Conservation (phyloP, 176 grass and related monocot genomes). For the Themeda triandra region DNA sequence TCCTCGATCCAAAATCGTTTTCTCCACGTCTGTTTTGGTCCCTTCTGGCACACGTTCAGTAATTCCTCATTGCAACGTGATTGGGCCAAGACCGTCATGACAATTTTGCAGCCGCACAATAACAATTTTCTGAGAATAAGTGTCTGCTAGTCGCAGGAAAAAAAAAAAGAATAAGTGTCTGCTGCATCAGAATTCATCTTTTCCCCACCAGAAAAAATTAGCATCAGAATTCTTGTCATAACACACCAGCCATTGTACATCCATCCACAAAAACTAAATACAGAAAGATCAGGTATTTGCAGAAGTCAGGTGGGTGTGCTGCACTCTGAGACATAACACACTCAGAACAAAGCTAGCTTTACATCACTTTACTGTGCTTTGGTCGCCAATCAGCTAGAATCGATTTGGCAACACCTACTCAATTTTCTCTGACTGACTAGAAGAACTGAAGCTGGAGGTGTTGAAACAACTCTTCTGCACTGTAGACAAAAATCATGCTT, state of each 20-base stretch:
- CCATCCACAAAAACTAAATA: neutral
- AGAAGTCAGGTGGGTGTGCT: neutral
- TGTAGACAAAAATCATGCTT: neutral
- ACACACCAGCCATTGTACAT: neutral
- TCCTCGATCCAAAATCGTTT: too few species aligned
- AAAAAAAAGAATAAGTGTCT: too few species aligned
- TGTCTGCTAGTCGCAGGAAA: too few species aligned
- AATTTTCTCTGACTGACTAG: neutral
- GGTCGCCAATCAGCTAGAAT: neutral
- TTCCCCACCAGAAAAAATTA: too few species aligned
- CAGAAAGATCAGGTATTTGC: neutral
- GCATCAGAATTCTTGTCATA: neutral
- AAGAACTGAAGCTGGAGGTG: neutral
- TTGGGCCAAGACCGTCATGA: too few species aligned
- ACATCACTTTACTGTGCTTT: neutral
- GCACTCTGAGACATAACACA: neutral
- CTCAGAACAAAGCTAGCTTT: neutral
- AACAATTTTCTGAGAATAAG: too few species aligned
- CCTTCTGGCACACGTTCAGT: neutral
- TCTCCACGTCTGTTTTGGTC: neutral
- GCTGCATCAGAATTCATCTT: too few species aligned
- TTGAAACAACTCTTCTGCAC: neutral
- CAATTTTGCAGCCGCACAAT: too few species aligned
- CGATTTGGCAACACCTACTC: neutral
- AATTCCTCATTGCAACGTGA: neutral